A percentile compares a stretch with the other conserved stretches of the same genome.
Conservation (phyloP, 176 grass and related monocot species). For the Zoysia japonica region DNA sequence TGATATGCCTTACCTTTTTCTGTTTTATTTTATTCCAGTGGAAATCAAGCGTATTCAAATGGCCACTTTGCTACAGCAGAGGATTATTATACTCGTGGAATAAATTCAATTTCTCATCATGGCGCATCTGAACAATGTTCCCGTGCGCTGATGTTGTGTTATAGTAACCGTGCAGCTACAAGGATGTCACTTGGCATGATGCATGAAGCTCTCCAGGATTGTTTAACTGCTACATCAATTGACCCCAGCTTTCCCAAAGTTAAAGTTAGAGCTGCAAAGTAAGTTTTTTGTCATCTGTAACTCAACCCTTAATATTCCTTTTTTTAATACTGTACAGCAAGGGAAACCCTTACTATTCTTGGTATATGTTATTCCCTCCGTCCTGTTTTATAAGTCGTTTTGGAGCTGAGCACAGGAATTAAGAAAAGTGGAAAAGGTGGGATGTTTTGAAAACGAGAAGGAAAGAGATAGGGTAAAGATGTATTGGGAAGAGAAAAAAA, state of each 20-base stretch:
- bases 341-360: background rate
- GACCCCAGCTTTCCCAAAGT: slow-evolving; percentile 78
- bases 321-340: too few species aligned
- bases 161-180: slow-evolving; percentile 95
- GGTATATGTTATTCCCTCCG: background rate
- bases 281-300: slow-evolving; percentile 40
- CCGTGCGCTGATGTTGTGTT: slow-evolving; percentile 80
- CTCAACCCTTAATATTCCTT: background rate
- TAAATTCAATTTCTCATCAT: slow-evolving; percentile 61
- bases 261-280: slow-evolving; percentile 91
- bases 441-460: too few species aligned
- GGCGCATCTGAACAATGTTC: slow-evolving; percentile 52
- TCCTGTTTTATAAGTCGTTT: too few species aligned
- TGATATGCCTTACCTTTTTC: slow-evolving; percentile 22
- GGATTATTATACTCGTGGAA: slow-evolving; percentile 83
- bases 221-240: slow-evolving; percentile 65
- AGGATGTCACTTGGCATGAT: slow-evolving; percentile 89
- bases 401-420: too few species aligned
- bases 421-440: too few species aligned
- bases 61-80: slow-evolving; percentile 82
- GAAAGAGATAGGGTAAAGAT: too few species aligned
- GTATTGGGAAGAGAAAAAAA: too few species aligned
- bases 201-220: slow-evolving; percentile 82
- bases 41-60: slow-evolving; percentile 91
- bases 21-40: slow-evolving; percentile 64